Conservation (phyloP, 176 grass and related monocot genomes). For the Triticum timopheevii region DNA sequence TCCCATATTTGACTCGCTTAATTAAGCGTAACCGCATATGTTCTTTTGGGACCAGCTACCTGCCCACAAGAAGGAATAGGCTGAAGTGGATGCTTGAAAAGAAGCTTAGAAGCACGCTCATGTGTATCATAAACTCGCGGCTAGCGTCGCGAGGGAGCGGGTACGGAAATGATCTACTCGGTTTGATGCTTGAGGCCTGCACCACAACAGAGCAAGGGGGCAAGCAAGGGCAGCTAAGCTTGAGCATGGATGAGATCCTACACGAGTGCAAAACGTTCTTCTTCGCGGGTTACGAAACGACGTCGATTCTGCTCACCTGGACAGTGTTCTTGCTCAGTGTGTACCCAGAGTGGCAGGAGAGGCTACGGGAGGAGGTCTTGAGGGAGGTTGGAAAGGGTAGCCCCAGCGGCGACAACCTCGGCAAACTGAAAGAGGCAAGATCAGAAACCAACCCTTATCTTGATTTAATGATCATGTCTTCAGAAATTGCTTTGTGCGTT, state of each 20-base stretch:
- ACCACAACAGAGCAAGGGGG: background rate
- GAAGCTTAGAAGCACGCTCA: slow-evolving; percentile 30
- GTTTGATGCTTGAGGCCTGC: slow-evolving; percentile 49
- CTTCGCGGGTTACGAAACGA: slow-evolving; percentile 64
- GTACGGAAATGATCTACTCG: slow-evolving; percentile 53
- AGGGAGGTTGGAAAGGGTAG: slow-evolving; percentile 20
- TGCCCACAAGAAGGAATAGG: slow-evolving; percentile 40
- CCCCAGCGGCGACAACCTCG: slow-evolving; percentile 27
- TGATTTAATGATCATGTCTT: background rate
- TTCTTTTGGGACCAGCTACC: slow-evolving; percentile 23
- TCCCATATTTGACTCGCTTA: background rate
- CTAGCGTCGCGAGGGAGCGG: background rate
- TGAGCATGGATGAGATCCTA: slow-evolving; percentile 66
- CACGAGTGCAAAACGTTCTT: slow-evolving; percentile 71
- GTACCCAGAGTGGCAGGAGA: slow-evolving; percentile 51
- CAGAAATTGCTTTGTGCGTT: background rate
- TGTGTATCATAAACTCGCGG: slow-evolving; percentile 39
- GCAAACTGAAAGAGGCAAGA: slow-evolving; percentile 57
- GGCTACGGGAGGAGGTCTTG: slow-evolving; percentile 53
- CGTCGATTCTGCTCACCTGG: slow-evolving; percentile 51
- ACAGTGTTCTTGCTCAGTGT: slow-evolving; percentile 46
- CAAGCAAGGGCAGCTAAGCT: background rate
- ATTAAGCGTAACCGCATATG: background rate
- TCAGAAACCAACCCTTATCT: background rate
- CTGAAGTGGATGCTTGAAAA: slow-evolving; percentile 33